These are phyloP conservation scores for Candida pseudofarinosa DNA, from an alignment of 805 yeast species.

Conservation along the genomic window DNA sequence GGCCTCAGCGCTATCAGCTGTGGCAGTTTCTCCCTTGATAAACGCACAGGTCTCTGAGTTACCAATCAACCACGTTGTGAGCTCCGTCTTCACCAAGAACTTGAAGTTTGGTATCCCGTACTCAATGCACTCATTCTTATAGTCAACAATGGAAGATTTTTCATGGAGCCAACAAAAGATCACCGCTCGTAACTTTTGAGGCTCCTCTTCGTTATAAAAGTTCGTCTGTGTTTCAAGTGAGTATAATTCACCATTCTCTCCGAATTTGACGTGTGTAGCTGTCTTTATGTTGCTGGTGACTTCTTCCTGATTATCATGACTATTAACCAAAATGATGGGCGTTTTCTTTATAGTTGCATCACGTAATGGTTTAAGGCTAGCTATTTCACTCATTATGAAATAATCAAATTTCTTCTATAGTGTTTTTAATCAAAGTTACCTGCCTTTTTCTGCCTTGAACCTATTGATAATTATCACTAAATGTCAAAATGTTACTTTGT, in stretches of 20 bases:
- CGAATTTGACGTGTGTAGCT: constrained; percentile 33
- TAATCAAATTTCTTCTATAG: background rate
- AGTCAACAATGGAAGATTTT: constrained; percentile 75
- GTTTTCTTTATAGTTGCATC: constrained; percentile 19
- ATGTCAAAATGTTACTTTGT: background rate
- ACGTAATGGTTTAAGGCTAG: constrained; percentile 26
- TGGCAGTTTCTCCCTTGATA: constrained; percentile 20
- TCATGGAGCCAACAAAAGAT: constrained; percentile 75
- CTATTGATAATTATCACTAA: background rate
- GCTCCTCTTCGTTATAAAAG: constrained; percentile 48
- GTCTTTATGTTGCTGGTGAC: constrained; percentile 25
- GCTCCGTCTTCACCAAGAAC: constrained; percentile 80
- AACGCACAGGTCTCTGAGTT: constrained; percentile 55
- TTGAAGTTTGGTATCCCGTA: constrained; percentile 65
- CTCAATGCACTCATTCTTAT: constrained; percentile 67
- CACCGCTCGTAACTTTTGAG: constrained; percentile 54
- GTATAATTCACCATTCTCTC: constrained; percentile 16
- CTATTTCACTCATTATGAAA: constrained; percentile 12
- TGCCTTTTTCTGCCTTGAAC: background rate
- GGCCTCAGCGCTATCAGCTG: constrained; percentile 1
- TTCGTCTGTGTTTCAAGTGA: constrained; percentile 48
- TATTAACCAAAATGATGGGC: constrained; percentile 19
- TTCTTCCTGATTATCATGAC: constrained; percentile 8
- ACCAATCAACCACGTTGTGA: constrained; percentile 78
- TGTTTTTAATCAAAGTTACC: background rate